Percentiles rank a stretch among this genome's conserved stretches.
Evolutionary conservation across 495 filamentous ascomycete genomes (phyloP).

Genomic region (Neurospora tetrasperma): DNA sequence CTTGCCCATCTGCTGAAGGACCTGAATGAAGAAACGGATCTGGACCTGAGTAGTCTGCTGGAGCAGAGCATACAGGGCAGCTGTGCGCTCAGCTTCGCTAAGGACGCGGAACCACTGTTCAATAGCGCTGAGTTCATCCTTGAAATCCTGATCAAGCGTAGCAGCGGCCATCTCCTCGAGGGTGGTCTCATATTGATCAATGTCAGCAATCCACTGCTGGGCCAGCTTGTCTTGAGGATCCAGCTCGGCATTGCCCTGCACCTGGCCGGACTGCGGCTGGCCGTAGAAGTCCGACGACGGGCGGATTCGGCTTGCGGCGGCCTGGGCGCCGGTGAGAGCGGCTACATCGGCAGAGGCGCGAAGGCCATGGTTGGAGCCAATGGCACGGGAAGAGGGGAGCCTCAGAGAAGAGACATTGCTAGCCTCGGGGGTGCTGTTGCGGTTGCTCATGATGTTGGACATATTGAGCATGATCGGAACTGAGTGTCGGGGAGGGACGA

Average conservation of each 20-base stretch:
- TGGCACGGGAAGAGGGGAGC: slow-evolving; percentile 74
- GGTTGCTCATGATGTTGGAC: slow-evolving; percentile 72
- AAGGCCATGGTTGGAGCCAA: slow-evolving; percentile 72
- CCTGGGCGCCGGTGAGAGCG: slow-evolving; percentile 56
- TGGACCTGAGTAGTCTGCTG: slow-evolving; percentile 99
- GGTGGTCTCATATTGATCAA: slow-evolving; percentile 95
- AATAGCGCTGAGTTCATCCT: slow-evolving; percentile 96
- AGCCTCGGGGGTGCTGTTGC: slow-evolving; percentile 94
- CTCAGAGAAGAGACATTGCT: slow-evolving; percentile 72
- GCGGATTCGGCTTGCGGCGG: slow-evolving; percentile 72
- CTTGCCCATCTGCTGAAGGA: slow-evolving; percentile 96
- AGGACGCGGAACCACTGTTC: slow-evolving; percentile 99
- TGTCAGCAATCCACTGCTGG: slow-evolving; percentile 97
- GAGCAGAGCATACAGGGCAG: slow-evolving; percentile 85
- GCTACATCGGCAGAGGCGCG: slow-evolving; percentile 97
- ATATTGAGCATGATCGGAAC: slow-evolving; percentile 42
- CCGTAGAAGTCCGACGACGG: slow-evolving; percentile 93
- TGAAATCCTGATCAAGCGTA: slow-evolving; percentile 97
- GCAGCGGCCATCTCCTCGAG: slow-evolving; percentile 98
- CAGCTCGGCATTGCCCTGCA: slow-evolving; percentile 47
- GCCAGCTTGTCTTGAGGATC: slow-evolving; percentile 88
- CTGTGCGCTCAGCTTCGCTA: slow-evolving; percentile 92
- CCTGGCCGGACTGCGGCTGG: slow-evolving; percentile 55
- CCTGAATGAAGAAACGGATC: slow-evolving; percentile 98
- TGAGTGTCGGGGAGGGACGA: slow-evolving; percentile 1